Base-by-base conservation (phyloP, 2,329 filamentous ascomycete genomes). In the Trichophyton equinum region DNA sequence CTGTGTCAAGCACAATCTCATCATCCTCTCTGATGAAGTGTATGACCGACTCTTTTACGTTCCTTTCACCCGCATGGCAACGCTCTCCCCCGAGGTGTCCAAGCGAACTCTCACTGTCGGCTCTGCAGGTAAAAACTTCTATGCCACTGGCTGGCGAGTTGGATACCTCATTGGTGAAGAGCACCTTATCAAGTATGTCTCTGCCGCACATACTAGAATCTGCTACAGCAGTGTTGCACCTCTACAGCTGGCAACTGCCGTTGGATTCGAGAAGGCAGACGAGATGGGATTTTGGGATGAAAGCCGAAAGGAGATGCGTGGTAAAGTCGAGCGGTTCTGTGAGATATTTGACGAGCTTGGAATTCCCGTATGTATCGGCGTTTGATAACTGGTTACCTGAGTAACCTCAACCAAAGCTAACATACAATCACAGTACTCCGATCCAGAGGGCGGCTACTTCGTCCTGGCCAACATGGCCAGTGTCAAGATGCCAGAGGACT, bases 41-140 rank as follows among this genome's bases (percentile, higher is more conserved):
- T 99, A 99, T 73, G 94, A 99, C 74, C 85, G 91, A 27, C 83
- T 99, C 0, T 96, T 87, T 80, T 99, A 97, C 72, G 89, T 91
- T 0, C 92, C 92, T 0, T 99, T 97, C 72, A 97, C 91, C 0
- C 84, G 94, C 67, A 87, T 97, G 60, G 89, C 89, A 25, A 96
- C 91, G 0, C 78, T 99, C 18, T 95, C 90, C 0, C 91, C 91
- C 0, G 91, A 96, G 72, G 85, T 97, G 58, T 91, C 91, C 67
- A 84, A 84, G 62, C 81, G 95, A 66, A 97, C 94, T 3, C 76
- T 99, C 57, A 97, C 94, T 0, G 94, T 99, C 33, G 94, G 94
- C 20, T 96, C 91, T 0, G 94, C 91, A 0, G 94, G 94, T 68
- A 99, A 99, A 82, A 95, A 94, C 79, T 99, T 99, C 75, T 97